phyloP scores from a whole-genome alignment of 306 rosid genomes.

The Quercus aquifolioides region DNA sequence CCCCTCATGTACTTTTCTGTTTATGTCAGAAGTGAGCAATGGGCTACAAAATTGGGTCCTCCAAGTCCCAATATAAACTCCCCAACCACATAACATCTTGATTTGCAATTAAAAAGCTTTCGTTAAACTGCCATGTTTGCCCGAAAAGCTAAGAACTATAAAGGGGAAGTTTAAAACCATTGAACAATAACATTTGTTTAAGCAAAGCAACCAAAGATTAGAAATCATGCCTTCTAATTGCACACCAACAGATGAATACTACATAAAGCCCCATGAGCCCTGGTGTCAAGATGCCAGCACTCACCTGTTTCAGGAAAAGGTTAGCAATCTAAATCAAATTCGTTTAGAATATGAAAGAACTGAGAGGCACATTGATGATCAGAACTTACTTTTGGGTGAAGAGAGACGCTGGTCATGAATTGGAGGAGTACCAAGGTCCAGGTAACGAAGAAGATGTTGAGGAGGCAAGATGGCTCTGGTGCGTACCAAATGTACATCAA shows the following conservation, averaged over 20 bases:
- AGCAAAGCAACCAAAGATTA: conserved; percentile 9
- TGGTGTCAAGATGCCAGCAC: conserved; percentile 81
- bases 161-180: background rate
- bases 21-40: background rate
- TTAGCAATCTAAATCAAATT: conserved; percentile 8
- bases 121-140: background rate
- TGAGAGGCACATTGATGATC: background rate
- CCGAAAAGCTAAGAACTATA: background rate
- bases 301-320: conserved; percentile 53
- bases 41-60: background rate
- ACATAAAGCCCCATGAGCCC: conserved; percentile 97
- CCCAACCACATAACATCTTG: background rate
- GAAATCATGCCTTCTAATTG: conserved; percentile 71
- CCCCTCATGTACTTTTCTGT: background rate
- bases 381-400: conserved; percentile 76
- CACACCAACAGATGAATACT: conserved; percentile 95
- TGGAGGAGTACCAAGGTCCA: conserved; percentile 91
- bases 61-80: background rate
- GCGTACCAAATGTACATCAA: conserved; percentile 95
- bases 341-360: conserved; percentile 8
- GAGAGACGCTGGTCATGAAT: conserved; percentile 90
- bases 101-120: background rate
- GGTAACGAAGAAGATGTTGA: conserved; percentile 88
- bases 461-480: conserved; percentile 80
- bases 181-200: background rate